Evolutionary conservation across 768 basidiomycete species (phyloP).

Genomic region (Pulveroboletus sp.): DNA sequence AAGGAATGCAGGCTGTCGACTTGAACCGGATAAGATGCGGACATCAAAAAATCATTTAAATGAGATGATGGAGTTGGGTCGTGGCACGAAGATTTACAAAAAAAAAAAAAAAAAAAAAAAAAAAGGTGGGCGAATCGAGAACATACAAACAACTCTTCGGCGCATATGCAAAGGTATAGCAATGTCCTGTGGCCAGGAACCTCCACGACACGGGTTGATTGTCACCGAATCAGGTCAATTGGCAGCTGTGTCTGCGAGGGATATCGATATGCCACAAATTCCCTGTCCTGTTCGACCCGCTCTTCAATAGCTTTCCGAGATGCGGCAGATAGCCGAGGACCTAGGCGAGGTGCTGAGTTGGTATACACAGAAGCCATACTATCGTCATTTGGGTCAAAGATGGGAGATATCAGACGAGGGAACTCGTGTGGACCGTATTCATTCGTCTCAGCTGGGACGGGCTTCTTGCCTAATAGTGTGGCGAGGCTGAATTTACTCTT

Average conservation of each 20-base stretch:
- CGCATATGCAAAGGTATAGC: conserved; percentile 3
- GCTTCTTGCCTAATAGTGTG: conserved; percentile 59
- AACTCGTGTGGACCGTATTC: conserved; percentile 41
- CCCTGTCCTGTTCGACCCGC: conserved; percentile 77
- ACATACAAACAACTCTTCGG: conserved; percentile 5
- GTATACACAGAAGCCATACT: conserved; percentile 41
- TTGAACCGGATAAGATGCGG: conserved; percentile 15
- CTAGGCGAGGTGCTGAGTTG: conserved; percentile 45
- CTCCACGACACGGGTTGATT: neutral
- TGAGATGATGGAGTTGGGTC: conserved; percentile 17
- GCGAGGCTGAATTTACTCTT: conserved; percentile 71
- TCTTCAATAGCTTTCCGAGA: conserved; percentile 72
- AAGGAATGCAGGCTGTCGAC: conserved; percentile 20
- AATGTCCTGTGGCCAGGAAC: conserved; percentile 3
- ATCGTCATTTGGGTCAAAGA: conserved; percentile 48
- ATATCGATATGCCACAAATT: conserved; percentile 85
- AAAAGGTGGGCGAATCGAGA: conserved; percentile 5
- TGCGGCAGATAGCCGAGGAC: conserved; percentile 55
- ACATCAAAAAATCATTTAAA: conserved; percentile 14
- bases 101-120: conserved; percentile 15
- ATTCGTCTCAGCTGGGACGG: conserved; percentile 27
- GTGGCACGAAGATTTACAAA: conserved; percentile 10
- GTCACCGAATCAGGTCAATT: conserved; percentile 53
- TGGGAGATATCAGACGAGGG: conserved; percentile 42
- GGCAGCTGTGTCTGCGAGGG: conserved; percentile 68